Evolutionary conservation across 1,139 yeast genomes (phyloP).

Genomic region (Saccharomyces hybrid): DNA sequence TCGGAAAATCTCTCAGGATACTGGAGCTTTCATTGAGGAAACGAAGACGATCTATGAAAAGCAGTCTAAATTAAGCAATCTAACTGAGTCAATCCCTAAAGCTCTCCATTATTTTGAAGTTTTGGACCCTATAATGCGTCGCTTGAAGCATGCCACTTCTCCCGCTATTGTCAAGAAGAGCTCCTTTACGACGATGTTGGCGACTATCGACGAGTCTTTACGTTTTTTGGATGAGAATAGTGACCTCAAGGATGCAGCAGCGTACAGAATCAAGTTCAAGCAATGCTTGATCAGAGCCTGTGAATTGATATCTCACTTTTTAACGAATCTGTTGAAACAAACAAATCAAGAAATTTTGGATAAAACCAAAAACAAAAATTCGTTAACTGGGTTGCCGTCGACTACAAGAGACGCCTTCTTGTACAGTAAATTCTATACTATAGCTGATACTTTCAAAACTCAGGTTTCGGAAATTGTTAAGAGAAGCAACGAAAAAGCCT

Average conservation of each 20-base stretch:
- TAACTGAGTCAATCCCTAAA: constrained; percentile 44
- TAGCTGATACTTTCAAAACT: constrained; percentile 37
- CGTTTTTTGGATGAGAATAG: constrained; percentile 41
- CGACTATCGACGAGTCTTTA: constrained; percentile 54
- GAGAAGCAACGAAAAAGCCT: constrained; percentile 35
- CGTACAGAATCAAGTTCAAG: constrained; percentile 64
- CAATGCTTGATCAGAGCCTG: constrained; percentile 82
- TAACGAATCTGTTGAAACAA: constrained; percentile 47
- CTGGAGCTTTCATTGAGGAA: constrained; percentile 17
- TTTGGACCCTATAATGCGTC: constrained; percentile 61
- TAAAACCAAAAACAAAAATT: constrained; percentile 20
- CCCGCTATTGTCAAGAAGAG: constrained; percentile 49
- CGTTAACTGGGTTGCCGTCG: constrained; percentile 20
- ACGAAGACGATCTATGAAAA: constrained; percentile 44
- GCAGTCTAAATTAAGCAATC: constrained; percentile 39
- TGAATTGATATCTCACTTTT: constrained; percentile 63
- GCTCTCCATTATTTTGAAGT: constrained; percentile 59
- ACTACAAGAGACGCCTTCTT: constrained; percentile 47
- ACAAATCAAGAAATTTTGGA: constrained; percentile 39
- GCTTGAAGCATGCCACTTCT: constrained; percentile 52
- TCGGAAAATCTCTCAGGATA: constrained; percentile 13
- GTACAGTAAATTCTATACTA: constrained; percentile 54
- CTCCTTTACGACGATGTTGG: constrained; percentile 47
- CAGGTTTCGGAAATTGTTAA: constrained; percentile 45
- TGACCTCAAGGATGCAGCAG: constrained; percentile 60